Conservation (phyloP, 805 yeast species). For the Saccharomycopsis olivae region DNA sequence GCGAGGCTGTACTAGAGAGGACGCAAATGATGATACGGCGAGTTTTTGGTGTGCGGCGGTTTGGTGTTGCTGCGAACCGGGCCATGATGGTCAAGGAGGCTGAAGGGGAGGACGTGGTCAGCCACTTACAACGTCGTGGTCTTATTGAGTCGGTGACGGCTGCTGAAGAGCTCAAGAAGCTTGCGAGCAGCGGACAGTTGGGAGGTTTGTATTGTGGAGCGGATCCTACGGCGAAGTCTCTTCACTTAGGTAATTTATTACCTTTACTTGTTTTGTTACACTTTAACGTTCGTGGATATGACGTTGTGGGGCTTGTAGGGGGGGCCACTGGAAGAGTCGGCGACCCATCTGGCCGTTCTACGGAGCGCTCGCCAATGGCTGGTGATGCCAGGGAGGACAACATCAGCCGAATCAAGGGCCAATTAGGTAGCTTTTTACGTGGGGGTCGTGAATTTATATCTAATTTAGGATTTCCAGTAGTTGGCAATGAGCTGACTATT, state of each 20-base stretch:
- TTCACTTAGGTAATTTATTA: slow-evolving; percentile 83
- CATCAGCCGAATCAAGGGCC: slow-evolving; percentile 46
- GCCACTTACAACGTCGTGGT: too few species aligned
- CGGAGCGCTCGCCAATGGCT: slow-evolving; percentile 61
- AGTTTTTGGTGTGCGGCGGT: too few species aligned
- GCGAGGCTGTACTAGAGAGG: too few species aligned
- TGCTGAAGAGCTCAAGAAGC: too few species aligned
- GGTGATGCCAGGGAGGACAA: slow-evolving; percentile 42
- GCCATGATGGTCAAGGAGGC: too few species aligned
- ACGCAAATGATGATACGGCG: too few species aligned
- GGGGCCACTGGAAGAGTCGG: slow-evolving; percentile 96
- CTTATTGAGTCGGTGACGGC: too few species aligned
- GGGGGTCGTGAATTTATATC: slow-evolving; percentile 55
- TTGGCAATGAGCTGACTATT: slow-evolving; percentile 29
- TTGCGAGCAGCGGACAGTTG: too few species aligned
- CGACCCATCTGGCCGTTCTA: slow-evolving; percentile 86
- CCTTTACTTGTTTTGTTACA: slow-evolving; percentile 82
- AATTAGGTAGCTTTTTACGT: slow-evolving; percentile 49
- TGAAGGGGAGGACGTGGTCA: too few species aligned
- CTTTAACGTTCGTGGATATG: slow-evolving; percentile 76
- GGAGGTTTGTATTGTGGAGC: slow-evolving; percentile 98
- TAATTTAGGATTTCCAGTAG: slow-evolving; percentile 28
- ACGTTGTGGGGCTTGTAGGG: slow-evolving; percentile 75
- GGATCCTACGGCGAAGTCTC: slow-evolving; percentile 85
- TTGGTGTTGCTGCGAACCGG: too few species aligned